Percentiles rank a stretch among this genome's conserved stretches.
Evolutionary conservation across 2,329 filamentous ascomycete species (phyloP).

Genomic region (Aaosphaeria pasadenensis): DNA sequence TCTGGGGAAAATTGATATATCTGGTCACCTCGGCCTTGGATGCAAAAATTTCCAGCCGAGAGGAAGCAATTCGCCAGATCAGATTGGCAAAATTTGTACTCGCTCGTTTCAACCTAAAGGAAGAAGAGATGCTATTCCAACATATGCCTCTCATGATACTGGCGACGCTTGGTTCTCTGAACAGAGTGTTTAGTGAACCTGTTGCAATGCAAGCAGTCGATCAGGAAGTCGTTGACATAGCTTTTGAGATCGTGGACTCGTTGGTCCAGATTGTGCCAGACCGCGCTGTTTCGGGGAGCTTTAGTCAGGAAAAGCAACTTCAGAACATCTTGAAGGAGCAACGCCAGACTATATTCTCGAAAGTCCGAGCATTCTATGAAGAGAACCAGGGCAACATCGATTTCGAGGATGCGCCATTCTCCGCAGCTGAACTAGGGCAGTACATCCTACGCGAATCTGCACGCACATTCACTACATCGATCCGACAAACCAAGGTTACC

Average conservation of each 20-base stretch:
- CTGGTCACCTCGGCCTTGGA: constrained; percentile 55
- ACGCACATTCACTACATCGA: constrained; percentile 20
- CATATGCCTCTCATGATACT: constrained; percentile 77
- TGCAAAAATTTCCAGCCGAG: constrained; percentile 48
- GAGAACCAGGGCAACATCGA: constrained; percentile 36
- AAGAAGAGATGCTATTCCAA: constrained; percentile 90
- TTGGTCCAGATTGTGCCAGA: constrained; percentile 38
- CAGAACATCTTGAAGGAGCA: background rate
- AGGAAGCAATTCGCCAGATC: constrained; percentile 59
- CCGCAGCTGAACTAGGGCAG: constrained; percentile 22
- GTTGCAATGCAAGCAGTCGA: constrained; percentile 4
- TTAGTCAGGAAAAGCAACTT: constrained; percentile 1
- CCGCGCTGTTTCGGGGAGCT: constrained; percentile 19
- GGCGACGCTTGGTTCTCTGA: constrained; percentile 55
- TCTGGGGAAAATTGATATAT: constrained; percentile 78
- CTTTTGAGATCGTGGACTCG: constrained; percentile 36
- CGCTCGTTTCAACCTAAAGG: constrained; percentile 83
- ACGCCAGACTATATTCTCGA: constrained; percentile 11
- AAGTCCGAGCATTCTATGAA: constrained; percentile 31
- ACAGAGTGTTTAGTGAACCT: constrained; percentile 22
- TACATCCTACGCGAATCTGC: constrained; percentile 28
- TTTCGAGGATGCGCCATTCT: constrained; percentile 25
- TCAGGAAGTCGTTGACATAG: constrained; percentile 18
- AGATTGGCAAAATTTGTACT: constrained; percentile 78
- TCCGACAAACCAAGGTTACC: constrained; percentile 8